A percentile compares a stretch with the other conserved stretches of the same genome.
Conservation (phyloP, 2,329 filamentous ascomycete genomes). For the Verticillium albo-atrum region DNA sequence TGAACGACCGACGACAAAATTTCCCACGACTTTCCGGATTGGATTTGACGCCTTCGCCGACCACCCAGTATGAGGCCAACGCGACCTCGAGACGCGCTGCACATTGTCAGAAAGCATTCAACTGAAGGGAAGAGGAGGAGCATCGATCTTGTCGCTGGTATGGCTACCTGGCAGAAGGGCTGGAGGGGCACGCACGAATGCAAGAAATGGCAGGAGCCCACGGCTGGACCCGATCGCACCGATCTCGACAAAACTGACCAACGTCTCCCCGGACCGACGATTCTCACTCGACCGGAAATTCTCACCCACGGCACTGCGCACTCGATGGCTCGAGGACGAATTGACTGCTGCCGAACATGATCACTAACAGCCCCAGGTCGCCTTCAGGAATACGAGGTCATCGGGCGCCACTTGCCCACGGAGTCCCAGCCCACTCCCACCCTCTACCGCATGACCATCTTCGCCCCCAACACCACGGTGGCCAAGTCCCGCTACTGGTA, state of each 20-base stretch:
- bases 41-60: not conserved
- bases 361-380: conserved; percentile 55
- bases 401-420: conserved; percentile 97
- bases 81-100: not conserved
- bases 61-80: not conserved
- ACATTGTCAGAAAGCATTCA: not conserved
- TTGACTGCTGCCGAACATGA: conserved; percentile 22
- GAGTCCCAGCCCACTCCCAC: conserved; percentile 96
- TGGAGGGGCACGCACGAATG: not conserved
- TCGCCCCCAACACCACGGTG: conserved; percentile 94
- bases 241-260: not conserved
- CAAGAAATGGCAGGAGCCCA: not conserved
- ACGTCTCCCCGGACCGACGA: not conserved
- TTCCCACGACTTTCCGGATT: conserved; percentile 1
- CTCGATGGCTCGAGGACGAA: not conserved
- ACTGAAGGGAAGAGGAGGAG: not conserved
- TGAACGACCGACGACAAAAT: not conserved
- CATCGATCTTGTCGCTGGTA: not conserved
- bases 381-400: conserved; percentile 99
- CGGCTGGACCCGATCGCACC: not conserved
- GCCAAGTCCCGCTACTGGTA: conserved; percentile 99
- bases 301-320: not conserved
- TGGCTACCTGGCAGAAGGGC: not conserved
- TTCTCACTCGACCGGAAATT: not conserved
- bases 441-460: conserved; percentile 99